Evolutionary conservation across 495 filamentous ascomycete genomes (phyloP).

Genomic region (Neurospora sp.): DNA sequence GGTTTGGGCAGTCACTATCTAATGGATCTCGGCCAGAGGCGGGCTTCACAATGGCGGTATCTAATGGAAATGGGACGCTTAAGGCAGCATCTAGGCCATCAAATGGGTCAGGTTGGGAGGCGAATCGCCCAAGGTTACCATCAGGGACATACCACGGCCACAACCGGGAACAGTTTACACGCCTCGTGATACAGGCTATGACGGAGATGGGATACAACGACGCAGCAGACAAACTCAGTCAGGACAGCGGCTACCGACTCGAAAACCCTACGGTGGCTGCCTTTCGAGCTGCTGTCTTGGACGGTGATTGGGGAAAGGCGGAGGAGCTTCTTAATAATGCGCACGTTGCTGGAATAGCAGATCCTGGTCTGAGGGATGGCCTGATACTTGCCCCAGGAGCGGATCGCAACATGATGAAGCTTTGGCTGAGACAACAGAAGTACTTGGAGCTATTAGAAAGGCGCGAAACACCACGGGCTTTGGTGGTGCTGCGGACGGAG

Average conservation of each 20-base stretch:
- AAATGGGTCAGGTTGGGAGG: slow-evolving; percentile 31
- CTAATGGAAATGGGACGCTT: slow-evolving; percentile 36
- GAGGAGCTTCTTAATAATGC: slow-evolving; percentile 67
- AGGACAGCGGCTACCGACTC: slow-evolving; percentile 81
- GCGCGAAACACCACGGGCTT: slow-evolving; percentile 58
- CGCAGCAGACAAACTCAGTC: slow-evolving; percentile 61
- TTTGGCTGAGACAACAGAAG: slow-evolving; percentile 86
- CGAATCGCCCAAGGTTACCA: slow-evolving; percentile 6
- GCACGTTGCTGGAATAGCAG: slow-evolving; percentile 25
- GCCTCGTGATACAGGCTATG: slow-evolving; percentile 86
- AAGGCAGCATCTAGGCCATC: slow-evolving; percentile 20
- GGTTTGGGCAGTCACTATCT: slow-evolving; percentile 22
- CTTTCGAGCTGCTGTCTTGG: slow-evolving; percentile 71
- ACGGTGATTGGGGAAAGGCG: slow-evolving; percentile 75
- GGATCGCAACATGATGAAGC: slow-evolving; percentile 41
- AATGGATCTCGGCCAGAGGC: slow-evolving; percentile 28
- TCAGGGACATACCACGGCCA: slow-evolving; percentile 55
- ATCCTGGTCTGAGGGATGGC: slow-evolving; percentile 23
- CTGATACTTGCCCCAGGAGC: slow-evolving; percentile 37
- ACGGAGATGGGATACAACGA: slow-evolving; percentile 74
- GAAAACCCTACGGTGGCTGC: slow-evolving; percentile 77
- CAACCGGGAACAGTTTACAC: slow-evolving; percentile 84
- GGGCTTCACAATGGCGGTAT: slow-evolving; percentile 14
- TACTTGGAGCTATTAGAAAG: slow-evolving; percentile 84
- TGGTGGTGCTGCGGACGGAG: slow-evolving; percentile 76